These are phyloP conservation scores for Pelargonium cotyledonis DNA, from an alignment of 441 rosid genomes.

Conservation along the genomic window DNA sequence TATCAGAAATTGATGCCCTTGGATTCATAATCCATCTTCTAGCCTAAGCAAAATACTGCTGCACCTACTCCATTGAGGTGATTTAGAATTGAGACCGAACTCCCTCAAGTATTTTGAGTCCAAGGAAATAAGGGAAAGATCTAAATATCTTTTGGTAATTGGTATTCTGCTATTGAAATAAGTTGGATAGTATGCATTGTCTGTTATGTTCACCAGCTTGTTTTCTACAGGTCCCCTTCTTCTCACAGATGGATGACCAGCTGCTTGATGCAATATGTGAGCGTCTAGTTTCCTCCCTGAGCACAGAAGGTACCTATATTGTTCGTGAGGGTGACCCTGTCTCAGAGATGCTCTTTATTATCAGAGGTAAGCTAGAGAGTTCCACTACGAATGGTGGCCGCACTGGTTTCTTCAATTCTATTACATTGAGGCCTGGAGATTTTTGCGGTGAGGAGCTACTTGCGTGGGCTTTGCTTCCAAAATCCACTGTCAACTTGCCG, in stretches of 20 bases:
- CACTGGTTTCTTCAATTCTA: slow-evolving; percentile 83
- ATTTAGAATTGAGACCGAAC: background rate
- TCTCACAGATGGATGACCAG: slow-evolving; percentile 93
- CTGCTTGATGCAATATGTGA: slow-evolving; percentile 89
- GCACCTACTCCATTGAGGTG: background rate
- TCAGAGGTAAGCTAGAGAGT: slow-evolving; percentile 83
- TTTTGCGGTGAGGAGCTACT: slow-evolving; percentile 91
- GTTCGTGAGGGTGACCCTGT: slow-evolving; percentile 94
- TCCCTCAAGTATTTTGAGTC: background rate
- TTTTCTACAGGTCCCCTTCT: slow-evolving; percentile 72
- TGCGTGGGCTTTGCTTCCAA: slow-evolving; percentile 85
- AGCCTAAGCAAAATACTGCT: background rate
- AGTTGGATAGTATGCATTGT: background rate
- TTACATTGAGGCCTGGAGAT: slow-evolving; percentile 68
- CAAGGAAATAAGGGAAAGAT: background rate
- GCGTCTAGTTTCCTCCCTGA: slow-evolving; percentile 62
- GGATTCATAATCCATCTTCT: background rate
- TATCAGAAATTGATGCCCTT: background rate
- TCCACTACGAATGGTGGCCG: slow-evolving; percentile 92
- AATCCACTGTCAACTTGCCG: slow-evolving; percentile 70
- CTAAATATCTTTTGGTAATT: background rate
- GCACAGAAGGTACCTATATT: slow-evolving; percentile 69
- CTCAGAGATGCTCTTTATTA: slow-evolving; percentile 76
- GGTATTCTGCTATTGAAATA: background rate
- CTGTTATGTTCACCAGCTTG: background rate